phyloP scores from a whole-genome alignment of 768 basidiomycete genomes.

The Amanita pseudoporphyria region DNA sequence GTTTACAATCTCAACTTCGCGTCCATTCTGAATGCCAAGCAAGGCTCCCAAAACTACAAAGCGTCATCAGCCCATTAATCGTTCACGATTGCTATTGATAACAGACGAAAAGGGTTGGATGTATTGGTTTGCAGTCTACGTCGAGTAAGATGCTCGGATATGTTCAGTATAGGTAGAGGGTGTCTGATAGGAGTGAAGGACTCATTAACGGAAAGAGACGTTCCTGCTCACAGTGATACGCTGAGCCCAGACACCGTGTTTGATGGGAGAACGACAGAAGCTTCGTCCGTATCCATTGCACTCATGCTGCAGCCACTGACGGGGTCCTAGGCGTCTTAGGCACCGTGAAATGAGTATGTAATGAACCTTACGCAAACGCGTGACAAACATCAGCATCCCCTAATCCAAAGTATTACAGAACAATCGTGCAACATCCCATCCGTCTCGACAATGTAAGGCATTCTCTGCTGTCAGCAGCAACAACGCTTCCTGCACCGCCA shows the following conservation, averaged over 20 bases:
- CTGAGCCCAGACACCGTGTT: slow-evolving; percentile 66
- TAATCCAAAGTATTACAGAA: background rate
- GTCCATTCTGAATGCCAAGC: slow-evolving; percentile 87
- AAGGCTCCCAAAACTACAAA: slow-evolving; percentile 80
- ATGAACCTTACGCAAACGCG: no score
- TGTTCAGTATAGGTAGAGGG: slow-evolving; percentile 91
- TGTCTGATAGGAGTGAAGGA: slow-evolving; percentile 47
- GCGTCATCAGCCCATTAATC: background rate
- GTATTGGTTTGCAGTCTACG: slow-evolving; percentile 63
- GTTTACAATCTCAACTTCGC: slow-evolving; percentile 96
- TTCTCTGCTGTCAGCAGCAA: background rate
- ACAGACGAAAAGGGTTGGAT: slow-evolving; percentile 52
- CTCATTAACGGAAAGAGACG: background rate
- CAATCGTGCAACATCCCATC: background rate
- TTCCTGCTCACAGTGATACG: slow-evolving; percentile 54
- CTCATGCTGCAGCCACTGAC: no score
- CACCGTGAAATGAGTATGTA: background rate
- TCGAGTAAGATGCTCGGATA: slow-evolving; percentile 92
- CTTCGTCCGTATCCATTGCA: slow-evolving; percentile 74
- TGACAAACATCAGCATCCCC: no score
- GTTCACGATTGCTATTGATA: background rate
- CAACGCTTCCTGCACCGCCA: background rate
- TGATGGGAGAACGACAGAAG: slow-evolving; percentile 64
- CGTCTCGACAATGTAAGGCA: background rate
- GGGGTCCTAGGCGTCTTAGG: no score